A percentile compares a stretch with the other conserved stretches of the same genome.
These are phyloP conservation scores for Reticulascus tulasneorum DNA, from an alignment of 2,329 filamentous ascomycete species.

Conservation along the genomic window DNA sequence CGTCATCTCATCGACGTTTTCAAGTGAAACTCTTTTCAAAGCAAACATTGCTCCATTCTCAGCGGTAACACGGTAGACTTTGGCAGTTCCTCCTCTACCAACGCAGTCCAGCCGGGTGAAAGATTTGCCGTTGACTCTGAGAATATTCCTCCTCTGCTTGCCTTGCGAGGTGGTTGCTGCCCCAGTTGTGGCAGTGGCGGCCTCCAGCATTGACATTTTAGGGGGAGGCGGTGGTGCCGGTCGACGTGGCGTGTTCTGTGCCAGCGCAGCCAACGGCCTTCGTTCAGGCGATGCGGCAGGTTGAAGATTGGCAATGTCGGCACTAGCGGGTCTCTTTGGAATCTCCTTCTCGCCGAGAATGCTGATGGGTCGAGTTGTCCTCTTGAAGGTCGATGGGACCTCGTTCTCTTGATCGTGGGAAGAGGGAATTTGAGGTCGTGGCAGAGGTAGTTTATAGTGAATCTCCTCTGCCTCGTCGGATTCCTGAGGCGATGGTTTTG, in stretches of 20 bases:
- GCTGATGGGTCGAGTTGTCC: slow-evolving; percentile 51
- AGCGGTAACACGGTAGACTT: slow-evolving; percentile 94
- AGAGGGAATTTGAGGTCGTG: slow-evolving; percentile 56
- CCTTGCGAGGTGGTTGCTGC: slow-evolving; percentile 70
- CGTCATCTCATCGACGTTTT: slow-evolving; percentile 80
- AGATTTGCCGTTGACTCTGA: slow-evolving; percentile 84
- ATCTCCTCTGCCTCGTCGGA: slow-evolving; percentile 35
- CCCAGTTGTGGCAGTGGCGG: slow-evolving; percentile 79
- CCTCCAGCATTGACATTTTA: slow-evolving; percentile 95
- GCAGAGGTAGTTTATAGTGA: slow-evolving; percentile 52
- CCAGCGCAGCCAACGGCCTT: slow-evolving; percentile 50
- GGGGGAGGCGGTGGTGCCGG: slow-evolving; percentile 79
- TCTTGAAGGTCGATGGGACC: slow-evolving; percentile 64
- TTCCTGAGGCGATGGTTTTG: slow-evolving; percentile 26
- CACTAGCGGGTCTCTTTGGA: slow-evolving; percentile 45
- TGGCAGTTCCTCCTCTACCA: slow-evolving; percentile 86
- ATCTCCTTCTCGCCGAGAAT: slow-evolving; percentile 52
- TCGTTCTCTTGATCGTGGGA: slow-evolving; percentile 83
- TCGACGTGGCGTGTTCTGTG: slow-evolving; percentile 69
- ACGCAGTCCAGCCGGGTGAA: slow-evolving; percentile 89
- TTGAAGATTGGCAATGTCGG: slow-evolving; percentile 33
- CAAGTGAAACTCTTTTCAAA: slow-evolving; percentile 85
- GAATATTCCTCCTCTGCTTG: slow-evolving; percentile 73
- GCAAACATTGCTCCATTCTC: slow-evolving; percentile 96
- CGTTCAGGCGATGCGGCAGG: slow-evolving; percentile 49